These are phyloP conservation scores for Gracilaria domingensis DNA, from an alignment of 23 red algal genomes.

Conservation along the genomic window DNA sequence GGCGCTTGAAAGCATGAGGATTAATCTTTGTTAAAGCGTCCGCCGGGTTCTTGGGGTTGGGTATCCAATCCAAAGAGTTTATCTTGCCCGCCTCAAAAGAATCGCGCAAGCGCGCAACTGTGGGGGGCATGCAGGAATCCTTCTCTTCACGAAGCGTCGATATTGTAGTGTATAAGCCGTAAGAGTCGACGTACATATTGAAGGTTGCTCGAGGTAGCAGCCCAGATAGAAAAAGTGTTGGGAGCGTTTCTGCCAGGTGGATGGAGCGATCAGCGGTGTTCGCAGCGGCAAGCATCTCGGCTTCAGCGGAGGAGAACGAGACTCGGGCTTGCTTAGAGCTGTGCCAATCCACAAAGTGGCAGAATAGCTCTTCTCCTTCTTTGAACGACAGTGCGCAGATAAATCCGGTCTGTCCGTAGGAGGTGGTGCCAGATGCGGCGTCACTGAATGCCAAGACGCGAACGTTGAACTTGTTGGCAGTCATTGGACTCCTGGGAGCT, in stretches of 20 bases:
- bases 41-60: neutral
- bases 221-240: too few species aligned
- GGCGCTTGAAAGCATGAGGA: neutral
- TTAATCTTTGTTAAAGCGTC: constrained; percentile 10
- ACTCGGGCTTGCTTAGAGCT: neutral
- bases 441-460: neutral
- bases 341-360: constrained; percentile 18
- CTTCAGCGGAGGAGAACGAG: too few species aligned
- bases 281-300: too few species aligned
- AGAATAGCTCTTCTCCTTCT: neutral
- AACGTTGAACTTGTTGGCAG: too few species aligned
- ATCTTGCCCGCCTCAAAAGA: neutral
- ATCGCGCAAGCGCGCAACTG: neutral
- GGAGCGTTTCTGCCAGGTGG: too few species aligned
- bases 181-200: too few species aligned
- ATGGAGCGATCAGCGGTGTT: too few species aligned
- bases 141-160: neutral
- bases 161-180: too few species aligned
- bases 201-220: too few species aligned
- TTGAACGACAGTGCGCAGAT: neutral
- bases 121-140: too few species aligned
- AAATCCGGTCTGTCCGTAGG: constrained; percentile 23
- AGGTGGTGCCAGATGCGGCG: constrained; percentile 5
- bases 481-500: too few species aligned
- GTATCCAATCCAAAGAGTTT: neutral